phyloP scores from a whole-genome alignment of 2,329 filamentous ascomycete genomes.

The Xylaria sp. region DNA sequence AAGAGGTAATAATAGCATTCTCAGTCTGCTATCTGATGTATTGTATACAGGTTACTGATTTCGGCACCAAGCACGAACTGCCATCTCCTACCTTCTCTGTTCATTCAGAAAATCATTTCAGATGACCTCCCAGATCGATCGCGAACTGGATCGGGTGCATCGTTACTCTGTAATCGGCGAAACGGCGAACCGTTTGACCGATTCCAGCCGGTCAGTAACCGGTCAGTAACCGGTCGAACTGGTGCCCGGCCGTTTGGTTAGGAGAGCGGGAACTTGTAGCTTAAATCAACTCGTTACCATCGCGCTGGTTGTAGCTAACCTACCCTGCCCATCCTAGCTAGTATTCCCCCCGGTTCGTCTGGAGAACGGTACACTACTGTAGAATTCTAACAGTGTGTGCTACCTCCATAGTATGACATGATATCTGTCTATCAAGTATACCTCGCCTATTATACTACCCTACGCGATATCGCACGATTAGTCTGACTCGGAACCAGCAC shows the following conservation, averaged over 20 bases:
- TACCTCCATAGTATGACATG: not conserved
- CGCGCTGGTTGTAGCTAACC: constrained; percentile 1
- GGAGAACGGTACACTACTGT: constrained; percentile 7
- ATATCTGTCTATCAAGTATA: not conserved
- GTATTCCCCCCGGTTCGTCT: constrained; percentile 8
- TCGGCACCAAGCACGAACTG: not conserved
- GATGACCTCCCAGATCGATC: not conserved
- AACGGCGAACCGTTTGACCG: not conserved
- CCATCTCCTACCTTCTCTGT: not conserved
- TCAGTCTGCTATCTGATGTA: not conserved
- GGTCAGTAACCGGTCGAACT: not conserved
- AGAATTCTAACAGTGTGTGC: not conserved
- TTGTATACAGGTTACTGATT: not conserved
- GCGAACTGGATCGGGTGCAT: not conserved
- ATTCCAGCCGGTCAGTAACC: not conserved
- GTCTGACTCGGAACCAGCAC: not conserved
- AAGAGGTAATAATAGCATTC: not conserved
- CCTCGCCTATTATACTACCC: not conserved
- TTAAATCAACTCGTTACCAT: constrained; percentile 16
- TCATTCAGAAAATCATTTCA: not conserved
- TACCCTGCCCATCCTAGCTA: not conserved
- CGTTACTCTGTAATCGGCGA: not conserved
- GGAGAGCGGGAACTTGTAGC: constrained; percentile 5
- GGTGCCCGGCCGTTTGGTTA: not conserved
- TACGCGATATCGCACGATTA: not conserved